A percentile compares a stretch with the other conserved stretches of the same genome.
These are phyloP conservation scores for Crepidotus variabilis DNA, from an alignment of 768 basidiomycete genomes.

Conservation along the genomic window DNA sequence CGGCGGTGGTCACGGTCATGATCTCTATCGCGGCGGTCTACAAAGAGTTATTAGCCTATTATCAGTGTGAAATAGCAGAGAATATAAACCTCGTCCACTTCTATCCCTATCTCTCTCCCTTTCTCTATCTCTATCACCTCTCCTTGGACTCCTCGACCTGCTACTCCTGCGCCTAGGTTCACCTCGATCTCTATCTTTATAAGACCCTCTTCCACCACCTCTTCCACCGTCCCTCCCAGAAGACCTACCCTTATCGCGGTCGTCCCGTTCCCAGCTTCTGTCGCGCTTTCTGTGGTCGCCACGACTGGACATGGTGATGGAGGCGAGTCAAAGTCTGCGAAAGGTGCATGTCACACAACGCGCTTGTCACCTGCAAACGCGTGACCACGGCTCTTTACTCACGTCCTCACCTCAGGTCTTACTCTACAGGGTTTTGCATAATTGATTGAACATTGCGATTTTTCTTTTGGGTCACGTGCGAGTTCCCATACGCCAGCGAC, in stretches of 20 bases:
- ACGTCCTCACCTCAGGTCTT: neutral
- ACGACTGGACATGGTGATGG: conserved; percentile 50
- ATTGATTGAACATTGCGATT: no score
- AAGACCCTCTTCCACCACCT: conserved; percentile 22
- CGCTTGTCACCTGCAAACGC: neutral
- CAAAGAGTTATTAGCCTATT: neutral
- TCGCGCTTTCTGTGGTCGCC: conserved; percentile 53
- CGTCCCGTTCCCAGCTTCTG: conserved; percentile 61
- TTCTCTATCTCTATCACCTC: conserved; percentile 25
- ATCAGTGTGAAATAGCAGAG: neutral
- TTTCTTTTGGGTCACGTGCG: no score
- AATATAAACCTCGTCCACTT: conserved; percentile 22
- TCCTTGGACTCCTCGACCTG: conserved; percentile 46
- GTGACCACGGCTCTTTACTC: neutral
- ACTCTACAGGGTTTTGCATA: no score
- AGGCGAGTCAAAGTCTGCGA: neutral
- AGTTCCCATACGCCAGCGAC: no score
- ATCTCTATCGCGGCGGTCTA: conserved; percentile 23
- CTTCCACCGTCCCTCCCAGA: conserved; percentile 25
- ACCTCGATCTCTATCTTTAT: conserved; percentile 20
- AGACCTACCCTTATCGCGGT: conserved; percentile 33
- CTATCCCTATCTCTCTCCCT: conserved; percentile 33
- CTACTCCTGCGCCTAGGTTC: conserved; percentile 29
- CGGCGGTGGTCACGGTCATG: conserved; percentile 38
- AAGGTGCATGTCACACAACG: neutral